Conservation (phyloP, 2,329 filamentous ascomycete species). For the Monilinia fructigena region DNA sequence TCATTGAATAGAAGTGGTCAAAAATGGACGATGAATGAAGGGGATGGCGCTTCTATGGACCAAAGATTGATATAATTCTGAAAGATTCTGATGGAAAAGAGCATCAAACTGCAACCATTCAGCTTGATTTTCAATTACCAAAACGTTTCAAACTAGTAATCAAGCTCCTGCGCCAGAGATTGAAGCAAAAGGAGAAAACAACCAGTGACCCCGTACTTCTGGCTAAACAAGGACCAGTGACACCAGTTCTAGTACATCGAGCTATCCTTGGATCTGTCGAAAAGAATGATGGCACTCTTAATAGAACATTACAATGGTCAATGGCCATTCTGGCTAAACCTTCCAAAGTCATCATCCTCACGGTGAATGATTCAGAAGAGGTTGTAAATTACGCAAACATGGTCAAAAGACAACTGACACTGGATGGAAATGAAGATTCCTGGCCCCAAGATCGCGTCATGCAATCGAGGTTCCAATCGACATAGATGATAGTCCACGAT, state of each 20-base stretch:
- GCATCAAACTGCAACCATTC: slow-evolving; percentile 85
- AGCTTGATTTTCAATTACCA: slow-evolving; percentile 86
- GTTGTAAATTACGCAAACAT: slow-evolving; percentile 35
- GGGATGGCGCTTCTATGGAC: slow-evolving; percentile 86
- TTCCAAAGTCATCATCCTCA: slow-evolving; percentile 71
- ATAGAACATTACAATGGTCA: slow-evolving; percentile 79
- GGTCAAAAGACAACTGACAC: slow-evolving; percentile 20
- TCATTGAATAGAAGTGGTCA: slow-evolving; percentile 63
- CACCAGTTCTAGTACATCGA: slow-evolving; percentile 79
- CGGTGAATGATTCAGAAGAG: slow-evolving; percentile 59
- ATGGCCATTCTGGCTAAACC: slow-evolving; percentile 92
- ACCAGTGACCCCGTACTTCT: slow-evolving; percentile 50
- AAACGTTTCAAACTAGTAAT: slow-evolving; percentile 80
- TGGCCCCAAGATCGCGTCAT: slow-evolving; percentile 30
- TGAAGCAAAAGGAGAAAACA: slow-evolving; percentile 53
- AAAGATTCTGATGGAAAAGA: slow-evolving; percentile 79
- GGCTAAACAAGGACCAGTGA: slow-evolving; percentile 57
- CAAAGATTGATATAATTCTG: slow-evolving; percentile 86
- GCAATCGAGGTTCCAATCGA: slow-evolving; percentile 57
- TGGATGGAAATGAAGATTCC: slow-evolving; percentile 23
- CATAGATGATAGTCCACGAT: slow-evolving; percentile 62
- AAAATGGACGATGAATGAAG: slow-evolving; percentile 72
- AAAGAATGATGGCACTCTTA: slow-evolving; percentile 75
- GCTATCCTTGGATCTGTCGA: slow-evolving; percentile 84
- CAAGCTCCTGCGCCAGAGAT: slow-evolving; percentile 64